Evolutionary conservation across 2,329 filamentous ascomycete species (phyloP), one percentile per base, ranked within the genome.

Genomic region (Magnaporthiopsis rhizophila): DNA sequence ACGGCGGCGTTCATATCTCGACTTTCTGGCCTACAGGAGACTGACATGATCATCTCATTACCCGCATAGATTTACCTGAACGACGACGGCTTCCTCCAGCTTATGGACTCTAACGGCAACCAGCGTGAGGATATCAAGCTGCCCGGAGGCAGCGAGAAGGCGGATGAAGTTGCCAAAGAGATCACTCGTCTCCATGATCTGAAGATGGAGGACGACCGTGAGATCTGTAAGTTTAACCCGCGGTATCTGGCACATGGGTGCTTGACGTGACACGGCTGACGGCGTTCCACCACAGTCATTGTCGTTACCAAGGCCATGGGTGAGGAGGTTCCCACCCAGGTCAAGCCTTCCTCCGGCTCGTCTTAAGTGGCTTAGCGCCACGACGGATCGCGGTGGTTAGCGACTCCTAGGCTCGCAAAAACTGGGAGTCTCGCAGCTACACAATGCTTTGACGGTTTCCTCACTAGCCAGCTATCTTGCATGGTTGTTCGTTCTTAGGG

Each of bases 101-200:
- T 99, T 76, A 96, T 98, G 89, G 86, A 84, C 77, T 89, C 94
- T 69, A 86, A 89, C 72, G 93, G 93, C 76, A 83, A 86, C 78
- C 89, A 87, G 82, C 97, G 97, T 87, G 91, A 97, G 74, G 94
- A 99, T 78, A 92, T 98, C 79, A 92, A 91, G 83, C 76, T 96
- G 71, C 95, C 95, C 72, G 93, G 97, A 1, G 89, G 89, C 74
- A 59, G 34, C 32, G 62, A 63, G 30, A 59, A 59, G 56, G 56
- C 62, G 13, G 62, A 63, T 3, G 94, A 98, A 66, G 73, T 96
- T 78, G 92, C 92, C 73, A 87, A 93, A 61, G 93, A 91, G 85
- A 96, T 98, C 78, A 82, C 78, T 72, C 88, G 87, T 78, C 86
- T 94, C 73, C 95, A 94, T 85, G 57, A 63, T 12, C 45, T 63